Conservation (phyloP, 768 basidiomycete species). For the Tulasnella sp. region DNA sequence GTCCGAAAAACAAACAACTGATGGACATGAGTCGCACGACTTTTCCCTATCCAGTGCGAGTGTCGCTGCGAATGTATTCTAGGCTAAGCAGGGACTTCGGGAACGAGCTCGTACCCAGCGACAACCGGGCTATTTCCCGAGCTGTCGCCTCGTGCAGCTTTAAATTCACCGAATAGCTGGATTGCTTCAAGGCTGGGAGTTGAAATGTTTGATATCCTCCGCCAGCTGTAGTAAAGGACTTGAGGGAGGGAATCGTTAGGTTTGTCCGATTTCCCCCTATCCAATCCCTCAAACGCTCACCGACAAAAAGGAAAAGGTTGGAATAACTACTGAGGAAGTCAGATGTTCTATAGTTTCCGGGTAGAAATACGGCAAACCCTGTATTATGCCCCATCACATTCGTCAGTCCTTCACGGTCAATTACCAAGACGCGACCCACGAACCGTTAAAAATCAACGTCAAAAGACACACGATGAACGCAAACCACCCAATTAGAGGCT, state of each 20-base stretch:
- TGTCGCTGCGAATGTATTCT: neutral
- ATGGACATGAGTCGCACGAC: too few relatives aligned
- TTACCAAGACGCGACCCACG: neutral
- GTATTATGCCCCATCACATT: neutral
- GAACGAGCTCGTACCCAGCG: neutral
- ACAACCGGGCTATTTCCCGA: neutral
- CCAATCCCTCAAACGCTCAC: neutral
- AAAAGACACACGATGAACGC: conserved; percentile 12
- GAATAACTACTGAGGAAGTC: conserved; percentile 16
- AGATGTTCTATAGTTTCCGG: conserved; percentile 3
- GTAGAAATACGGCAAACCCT: conserved; percentile 20
- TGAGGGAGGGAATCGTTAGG: neutral
- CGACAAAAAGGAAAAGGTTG: conserved; percentile 17
- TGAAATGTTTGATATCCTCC: neutral
- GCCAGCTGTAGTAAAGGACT: neutral
- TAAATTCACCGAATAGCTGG: neutral
- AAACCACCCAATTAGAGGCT: conserved; percentile 19
- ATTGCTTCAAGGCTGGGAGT: neutral
- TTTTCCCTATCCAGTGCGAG: neutral
- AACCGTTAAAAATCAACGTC: conserved; percentile 14
- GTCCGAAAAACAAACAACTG: neutral
- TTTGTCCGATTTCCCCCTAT: neutral
- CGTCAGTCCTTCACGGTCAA: too few relatives aligned
- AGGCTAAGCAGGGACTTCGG: neutral
- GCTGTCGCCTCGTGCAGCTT: neutral